A percentile compares a stretch with the other conserved stretches of the same genome.
phyloP scores from a whole-genome alignment of 495 filamentous ascomycete genomes.

The Parathielavia appendiculata region DNA sequence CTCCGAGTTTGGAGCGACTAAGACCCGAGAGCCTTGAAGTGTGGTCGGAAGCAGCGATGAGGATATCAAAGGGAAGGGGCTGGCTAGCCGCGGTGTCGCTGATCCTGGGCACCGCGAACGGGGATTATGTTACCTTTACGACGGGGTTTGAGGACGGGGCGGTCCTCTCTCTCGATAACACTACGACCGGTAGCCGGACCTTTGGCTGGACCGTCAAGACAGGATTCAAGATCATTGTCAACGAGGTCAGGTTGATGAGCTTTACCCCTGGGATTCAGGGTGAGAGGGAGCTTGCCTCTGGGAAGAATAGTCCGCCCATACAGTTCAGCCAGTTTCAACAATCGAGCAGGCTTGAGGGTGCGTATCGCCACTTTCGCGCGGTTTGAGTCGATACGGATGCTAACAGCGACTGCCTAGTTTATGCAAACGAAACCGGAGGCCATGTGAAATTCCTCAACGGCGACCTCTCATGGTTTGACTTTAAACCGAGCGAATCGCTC shows the following conservation, averaged over 20 bases:
- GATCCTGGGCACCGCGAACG: constrained; percentile 9
- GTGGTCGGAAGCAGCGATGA: constrained; percentile 17
- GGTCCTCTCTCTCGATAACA: background rate
- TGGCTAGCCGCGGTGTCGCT: constrained; percentile 20
- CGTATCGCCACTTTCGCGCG: background rate
- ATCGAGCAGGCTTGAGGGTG: background rate
- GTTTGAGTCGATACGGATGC: background rate
- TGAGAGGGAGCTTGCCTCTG: background rate
- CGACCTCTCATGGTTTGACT: too few species aligned
- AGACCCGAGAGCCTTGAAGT: background rate
- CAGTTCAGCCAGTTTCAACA: too few species aligned
- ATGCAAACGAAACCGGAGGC: background rate
- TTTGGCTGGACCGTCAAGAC: background rate
- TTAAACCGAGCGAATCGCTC: background rate
- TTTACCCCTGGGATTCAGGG: too few species aligned
- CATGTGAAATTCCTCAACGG: background rate
- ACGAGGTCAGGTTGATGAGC: background rate
- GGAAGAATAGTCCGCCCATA: background rate
- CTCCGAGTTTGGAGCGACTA: background rate
- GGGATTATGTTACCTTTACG: background rate
- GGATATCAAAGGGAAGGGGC: constrained; percentile 12
- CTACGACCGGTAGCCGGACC: background rate
- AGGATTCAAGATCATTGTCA: background rate
- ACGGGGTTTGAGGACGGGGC: background rate
- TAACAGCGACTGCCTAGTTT: background rate